A percentile compares a stretch with the other conserved stretches of the same genome.
These are phyloP conservation scores for Plectosphaerella sp. DNA, from an alignment of 2,329 filamentous ascomycete species.

Conservation along the genomic window DNA sequence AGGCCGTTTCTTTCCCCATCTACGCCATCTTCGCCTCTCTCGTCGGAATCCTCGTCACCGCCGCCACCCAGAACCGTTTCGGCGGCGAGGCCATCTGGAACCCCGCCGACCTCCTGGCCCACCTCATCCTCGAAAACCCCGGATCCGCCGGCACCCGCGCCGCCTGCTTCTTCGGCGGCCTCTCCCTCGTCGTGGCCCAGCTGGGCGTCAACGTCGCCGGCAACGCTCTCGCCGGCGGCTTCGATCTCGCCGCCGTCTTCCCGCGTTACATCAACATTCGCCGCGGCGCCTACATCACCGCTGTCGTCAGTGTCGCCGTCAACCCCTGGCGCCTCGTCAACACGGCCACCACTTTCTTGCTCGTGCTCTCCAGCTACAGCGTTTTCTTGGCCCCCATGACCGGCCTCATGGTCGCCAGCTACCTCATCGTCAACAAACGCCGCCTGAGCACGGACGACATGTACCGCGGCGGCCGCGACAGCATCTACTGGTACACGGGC, in stretches of 20 bases:
- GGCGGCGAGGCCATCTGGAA: constrained; percentile 31
- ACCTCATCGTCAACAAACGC: constrained; percentile 23
- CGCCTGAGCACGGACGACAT: constrained; percentile 31
- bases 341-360: constrained; percentile 28
- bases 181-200: constrained; percentile 29
- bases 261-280: constrained; percentile 32
- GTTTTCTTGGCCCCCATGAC: constrained; percentile 34
- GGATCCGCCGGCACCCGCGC: constrained; percentile 25
- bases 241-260: constrained; percentile 32
- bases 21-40: constrained; percentile 29
- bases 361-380: constrained; percentile 29
- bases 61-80: constrained; percentile 30
- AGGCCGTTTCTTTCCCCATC: constrained; percentile 27
- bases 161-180: constrained; percentile 31
- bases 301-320: constrained; percentile 27
- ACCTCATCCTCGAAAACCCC: constrained; percentile 22
- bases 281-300: constrained; percentile 29
- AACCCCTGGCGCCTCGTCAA: constrained; percentile 34
- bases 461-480: constrained; percentile 21
- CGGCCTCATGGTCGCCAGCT: constrained; percentile 32
- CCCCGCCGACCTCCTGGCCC: constrained; percentile 27
- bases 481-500: constrained; percentile 35
- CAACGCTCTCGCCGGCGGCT: constrained; percentile 31
- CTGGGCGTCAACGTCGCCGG: constrained; percentile 31
- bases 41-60: constrained; percentile 34